Conservation (phyloP, 306 rosid genomes). For the Morella rubra region DNA sequence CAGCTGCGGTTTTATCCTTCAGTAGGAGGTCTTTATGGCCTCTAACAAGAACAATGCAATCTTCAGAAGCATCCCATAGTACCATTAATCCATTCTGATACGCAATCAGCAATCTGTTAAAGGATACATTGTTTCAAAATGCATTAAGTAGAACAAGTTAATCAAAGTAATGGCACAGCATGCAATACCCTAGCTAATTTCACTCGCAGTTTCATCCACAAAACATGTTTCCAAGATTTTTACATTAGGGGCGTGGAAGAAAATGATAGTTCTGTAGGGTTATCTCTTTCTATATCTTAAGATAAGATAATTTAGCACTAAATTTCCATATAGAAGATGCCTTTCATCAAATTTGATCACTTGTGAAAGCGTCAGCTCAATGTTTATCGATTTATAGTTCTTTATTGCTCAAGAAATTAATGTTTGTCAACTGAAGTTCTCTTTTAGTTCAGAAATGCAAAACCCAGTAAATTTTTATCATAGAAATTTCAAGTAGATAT, state of each 20-base stretch:
- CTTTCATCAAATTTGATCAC: too few relatives aligned
- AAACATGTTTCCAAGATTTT: not conserved
- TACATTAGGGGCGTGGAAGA: not conserved
- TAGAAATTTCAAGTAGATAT: conserved; percentile 29
- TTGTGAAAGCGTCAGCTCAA: too few relatives aligned
- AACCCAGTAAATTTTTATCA: conserved; percentile 27
- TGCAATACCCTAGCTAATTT: not conserved
- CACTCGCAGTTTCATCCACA: not conserved
- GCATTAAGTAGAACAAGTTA: conserved; percentile 1
- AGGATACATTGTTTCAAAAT: conserved; percentile 27
- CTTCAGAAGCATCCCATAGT: conserved; percentile 90
- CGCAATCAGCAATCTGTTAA: conserved; percentile 73
- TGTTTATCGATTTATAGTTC: too few relatives aligned
- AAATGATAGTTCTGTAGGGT: too few relatives aligned
- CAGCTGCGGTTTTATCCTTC: conserved; percentile 38
- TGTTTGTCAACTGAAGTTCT: too few relatives aligned
- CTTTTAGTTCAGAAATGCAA: conserved; percentile 25
- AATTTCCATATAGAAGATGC: too few relatives aligned
- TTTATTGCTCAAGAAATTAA: too few relatives aligned
- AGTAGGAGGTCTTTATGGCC: conserved; percentile 57
- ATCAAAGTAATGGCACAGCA: not conserved
- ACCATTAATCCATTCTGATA: conserved; percentile 77
- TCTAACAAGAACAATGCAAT: conserved; percentile 66
- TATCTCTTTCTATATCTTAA: too few relatives aligned
- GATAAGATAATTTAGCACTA: too few relatives aligned